Evolutionary conservation across 2,329 filamentous ascomycete species (phyloP).

Genomic region (Pseudogymnoascus sp.): DNA sequence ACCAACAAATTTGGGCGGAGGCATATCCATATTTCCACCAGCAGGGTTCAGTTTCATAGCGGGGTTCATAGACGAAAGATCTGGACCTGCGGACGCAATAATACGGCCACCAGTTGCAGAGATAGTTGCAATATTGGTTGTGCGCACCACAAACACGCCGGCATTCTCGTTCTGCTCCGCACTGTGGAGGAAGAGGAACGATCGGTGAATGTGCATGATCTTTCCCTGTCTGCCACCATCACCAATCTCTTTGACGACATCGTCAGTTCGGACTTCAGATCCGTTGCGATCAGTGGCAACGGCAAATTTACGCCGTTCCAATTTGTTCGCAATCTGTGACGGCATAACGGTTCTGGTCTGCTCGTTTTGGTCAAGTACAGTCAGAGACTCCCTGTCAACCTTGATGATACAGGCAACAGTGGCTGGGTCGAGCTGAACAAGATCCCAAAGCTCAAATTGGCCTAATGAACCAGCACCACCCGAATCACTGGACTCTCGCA

Average conservation of each 20-base stretch:
- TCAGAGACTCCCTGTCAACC: slow-evolving; percentile 86
- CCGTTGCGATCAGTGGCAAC: slow-evolving; percentile 91
- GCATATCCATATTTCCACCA: slow-evolving; percentile 43
- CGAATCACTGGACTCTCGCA: slow-evolving; percentile 87
- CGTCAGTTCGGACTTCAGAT: slow-evolving; percentile 83
- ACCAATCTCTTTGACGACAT: slow-evolving; percentile 83
- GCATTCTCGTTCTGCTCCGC: slow-evolving; percentile 78
- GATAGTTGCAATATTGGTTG: slow-evolving; percentile 78
- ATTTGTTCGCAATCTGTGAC: slow-evolving; percentile 83
- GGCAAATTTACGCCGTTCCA: slow-evolving; percentile 72
- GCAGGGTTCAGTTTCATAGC: slow-evolving; percentile 66
- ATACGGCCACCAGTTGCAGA: slow-evolving; percentile 89
- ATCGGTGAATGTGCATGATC: slow-evolving; percentile 88
- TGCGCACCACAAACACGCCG: slow-evolving; percentile 80
- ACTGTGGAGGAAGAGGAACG: slow-evolving; percentile 85
- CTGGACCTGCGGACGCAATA: slow-evolving; percentile 51
- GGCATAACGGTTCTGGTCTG: slow-evolving; percentile 75
- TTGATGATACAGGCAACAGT: slow-evolving; percentile 93
- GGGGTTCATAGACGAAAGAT: slow-evolving; percentile 87
- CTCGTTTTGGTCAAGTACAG: slow-evolving; percentile 84
- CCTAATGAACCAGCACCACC: slow-evolving; percentile 78
- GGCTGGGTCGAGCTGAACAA: slow-evolving; percentile 86
- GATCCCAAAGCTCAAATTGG: slow-evolving; percentile 84
- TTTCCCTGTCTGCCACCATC: slow-evolving; percentile 81
- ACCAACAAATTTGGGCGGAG: slow-evolving; percentile 65